Evolutionary conservation across 164 flowering plant species (phyloP).

Genomic region (Umbilicus rupestris): DNA sequence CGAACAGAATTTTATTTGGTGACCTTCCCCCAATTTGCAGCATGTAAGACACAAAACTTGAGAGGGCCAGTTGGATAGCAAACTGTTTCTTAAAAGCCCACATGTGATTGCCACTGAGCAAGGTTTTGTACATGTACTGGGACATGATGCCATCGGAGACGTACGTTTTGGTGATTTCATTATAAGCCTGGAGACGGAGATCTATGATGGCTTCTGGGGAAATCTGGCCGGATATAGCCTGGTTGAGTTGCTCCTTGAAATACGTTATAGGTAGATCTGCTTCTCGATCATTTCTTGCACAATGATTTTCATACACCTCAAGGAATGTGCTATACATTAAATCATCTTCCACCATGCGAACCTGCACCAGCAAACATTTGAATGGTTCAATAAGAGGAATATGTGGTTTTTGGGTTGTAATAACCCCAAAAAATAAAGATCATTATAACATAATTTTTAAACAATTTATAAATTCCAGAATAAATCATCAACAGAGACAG

Average conservation of each 20-base stretch:
- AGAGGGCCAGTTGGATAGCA: slow-evolving; percentile 88
- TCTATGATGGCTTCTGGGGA: slow-evolving; percentile 81
- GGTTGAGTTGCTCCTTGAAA: slow-evolving; percentile 91
- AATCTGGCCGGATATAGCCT: slow-evolving; percentile 89
- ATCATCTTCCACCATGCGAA: slow-evolving; percentile 99
- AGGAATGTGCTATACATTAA: slow-evolving; percentile 92
- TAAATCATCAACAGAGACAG: not conserved
- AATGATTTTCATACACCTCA: slow-evolving; percentile 95
- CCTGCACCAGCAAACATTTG: slow-evolving; percentile 35
- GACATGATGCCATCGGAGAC: slow-evolving; percentile 80
- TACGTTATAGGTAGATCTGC: slow-evolving; percentile 94
- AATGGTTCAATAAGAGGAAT: too few relatives aligned
- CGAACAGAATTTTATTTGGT: slow-evolving; percentile 91
- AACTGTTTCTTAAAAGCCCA: slow-evolving; percentile 99
- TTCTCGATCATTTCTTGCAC: slow-evolving; percentile 84
- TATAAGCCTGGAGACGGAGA: slow-evolving; percentile 90
- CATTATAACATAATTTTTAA: not conserved
- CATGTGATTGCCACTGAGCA: slow-evolving; percentile 74
- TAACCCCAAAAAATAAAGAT: too few relatives aligned
- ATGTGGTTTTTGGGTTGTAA: too few relatives aligned
- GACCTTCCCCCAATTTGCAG: slow-evolving; percentile 96
- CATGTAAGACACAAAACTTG: slow-evolving; percentile 92
- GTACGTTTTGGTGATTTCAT: slow-evolving; percentile 56
- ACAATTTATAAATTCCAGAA: not conserved
- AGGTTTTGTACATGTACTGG: slow-evolving; percentile 92